A percentile compares a stretch with the other conserved stretches of the same genome.
These are phyloP conservation scores for Verticillium klebahnii DNA, from an alignment of 2,329 filamentous ascomycete species.

Conservation along the genomic window DNA sequence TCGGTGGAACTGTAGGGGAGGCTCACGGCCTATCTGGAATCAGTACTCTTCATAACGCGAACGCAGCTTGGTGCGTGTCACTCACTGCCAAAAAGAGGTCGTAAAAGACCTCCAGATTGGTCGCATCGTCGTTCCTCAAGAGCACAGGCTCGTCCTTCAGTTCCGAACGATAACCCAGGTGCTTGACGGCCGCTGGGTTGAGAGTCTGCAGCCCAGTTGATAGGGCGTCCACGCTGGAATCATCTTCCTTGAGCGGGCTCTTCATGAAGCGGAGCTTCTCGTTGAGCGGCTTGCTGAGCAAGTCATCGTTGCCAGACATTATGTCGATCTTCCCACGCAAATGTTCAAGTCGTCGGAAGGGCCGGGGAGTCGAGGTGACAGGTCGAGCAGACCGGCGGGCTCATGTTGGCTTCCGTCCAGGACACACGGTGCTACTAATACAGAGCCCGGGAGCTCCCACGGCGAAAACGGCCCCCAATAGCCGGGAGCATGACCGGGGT, in stretches of 20 bases:
- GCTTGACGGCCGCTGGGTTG: neutral
- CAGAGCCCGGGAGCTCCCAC: neutral
- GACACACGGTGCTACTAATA: neutral
- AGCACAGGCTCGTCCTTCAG: constrained; percentile 26
- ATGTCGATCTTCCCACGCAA: neutral
- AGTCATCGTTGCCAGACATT: neutral
- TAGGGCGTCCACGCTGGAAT: neutral
- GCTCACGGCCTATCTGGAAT: constrained; percentile 15
- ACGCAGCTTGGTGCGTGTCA: too few species aligned
- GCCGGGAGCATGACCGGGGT: neutral
- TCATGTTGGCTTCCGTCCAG: too few species aligned
- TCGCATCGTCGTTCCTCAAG: neutral
- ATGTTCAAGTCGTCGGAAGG: neutral
- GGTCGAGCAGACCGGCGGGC: neutral
- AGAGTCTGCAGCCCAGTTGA: neutral
- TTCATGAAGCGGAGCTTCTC: constrained; percentile 26
- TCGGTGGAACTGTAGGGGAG: neutral
- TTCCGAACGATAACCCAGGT: neutral
- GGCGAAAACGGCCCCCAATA: neutral
- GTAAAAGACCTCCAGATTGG: constrained; percentile 29
- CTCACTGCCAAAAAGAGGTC: constrained; percentile 29
- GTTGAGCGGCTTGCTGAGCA: neutral
- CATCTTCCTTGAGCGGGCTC: constrained; percentile 19
- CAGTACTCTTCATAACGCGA: neutral
- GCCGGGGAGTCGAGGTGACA: neutral